A percentile compares a stretch with the other conserved stretches of the same genome.
phyloP scores from a whole-genome alignment of 495 filamentous ascomycete species.

The Penicillium angulare region DNA sequence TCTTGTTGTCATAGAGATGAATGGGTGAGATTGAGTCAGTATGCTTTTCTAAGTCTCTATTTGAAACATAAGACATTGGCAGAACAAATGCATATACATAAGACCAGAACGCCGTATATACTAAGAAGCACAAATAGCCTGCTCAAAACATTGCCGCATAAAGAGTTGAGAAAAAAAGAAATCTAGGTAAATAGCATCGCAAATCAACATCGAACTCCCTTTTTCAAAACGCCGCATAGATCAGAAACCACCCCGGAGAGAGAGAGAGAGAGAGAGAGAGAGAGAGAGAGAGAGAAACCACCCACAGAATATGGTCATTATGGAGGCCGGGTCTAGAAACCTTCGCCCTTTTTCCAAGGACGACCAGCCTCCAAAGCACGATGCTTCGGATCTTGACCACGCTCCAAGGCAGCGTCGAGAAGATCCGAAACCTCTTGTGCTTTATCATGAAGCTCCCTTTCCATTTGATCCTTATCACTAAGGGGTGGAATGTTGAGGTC shows the following conservation, averaged over 20 bases:
- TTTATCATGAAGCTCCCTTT: constrained; percentile 24
- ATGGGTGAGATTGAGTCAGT: too few relatives aligned
- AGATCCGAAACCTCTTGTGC: constrained; percentile 35
- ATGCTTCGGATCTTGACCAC: constrained; percentile 50
- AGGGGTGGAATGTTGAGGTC: constrained; percentile 37
- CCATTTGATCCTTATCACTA: constrained; percentile 30
- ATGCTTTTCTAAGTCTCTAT: too few relatives aligned
- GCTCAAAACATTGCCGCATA: background rate
- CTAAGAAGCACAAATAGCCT: background rate
- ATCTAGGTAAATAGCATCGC: background rate
- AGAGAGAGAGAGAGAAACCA: background rate
- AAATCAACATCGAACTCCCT: too few relatives aligned
- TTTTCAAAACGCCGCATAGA: background rate
- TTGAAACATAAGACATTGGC: too few relatives aligned
- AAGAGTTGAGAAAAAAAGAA: background rate
- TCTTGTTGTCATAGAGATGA: too few relatives aligned
- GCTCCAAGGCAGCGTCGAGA: constrained; percentile 41
- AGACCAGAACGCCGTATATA: background rate
- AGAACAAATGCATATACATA: too few relatives aligned
- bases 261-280: too few relatives aligned
- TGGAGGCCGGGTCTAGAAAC: constrained; percentile 27
- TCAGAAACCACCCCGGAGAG: too few relatives aligned
- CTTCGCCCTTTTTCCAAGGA: constrained; percentile 52
- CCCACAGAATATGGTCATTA: background rate
- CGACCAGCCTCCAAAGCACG: constrained; percentile 54